Base-by-base conservation (phyloP, 2,329 filamentous ascomycete genomes). In the Neofusicoccum cordaticola region DNA sequence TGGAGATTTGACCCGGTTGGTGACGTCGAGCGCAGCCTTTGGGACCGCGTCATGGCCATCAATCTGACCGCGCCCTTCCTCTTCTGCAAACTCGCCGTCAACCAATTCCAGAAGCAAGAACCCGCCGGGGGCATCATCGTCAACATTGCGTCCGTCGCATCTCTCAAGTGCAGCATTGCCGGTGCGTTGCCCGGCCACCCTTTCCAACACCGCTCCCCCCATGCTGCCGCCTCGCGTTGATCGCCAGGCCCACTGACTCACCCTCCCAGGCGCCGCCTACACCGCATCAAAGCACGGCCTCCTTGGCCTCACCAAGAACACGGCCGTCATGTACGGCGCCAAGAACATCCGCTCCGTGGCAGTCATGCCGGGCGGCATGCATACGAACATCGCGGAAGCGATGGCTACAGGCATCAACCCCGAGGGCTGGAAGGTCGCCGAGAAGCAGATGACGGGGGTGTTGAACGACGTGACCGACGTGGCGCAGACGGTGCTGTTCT, bases 21-120 rank as follows among this genome's bases (percentile, higher is more conserved):
- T 9, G 77, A 78, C 8, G 72, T 82, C 57, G 77, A 82, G 17
- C 76, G 77, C 65, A 73, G 72, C 1, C 69, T 80, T 1, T 88
- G 84, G 85, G 80, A 87, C 65, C 76, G 76, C 3, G 81, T 87
- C 7, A 78, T 88, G 37, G 79, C 77, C 15, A 75, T 87, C 66
- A 88, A 88, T 68, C 72, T 87, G 45, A 87, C 83, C 8, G 85
- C 83, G 0, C 79, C 84, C 0, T 85, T 83, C 64, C 70, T 86
- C 52, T 75, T 84, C 50, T 83, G 78, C 63, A 84, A 85, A 70
- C 71, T 80, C 2, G 84, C 82, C 11, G 78, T 87, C 8, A 79
- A 77, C 34, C 77, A 80, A 63, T 81, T 85, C 68, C 69, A 84
- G 62, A 74, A 77, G 52, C 77, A 81, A 67, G 71, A 72, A 8